Conservation (phyloP, 768 basidiomycete genomes). For the Hygrophoropsis aurantiaca region DNA sequence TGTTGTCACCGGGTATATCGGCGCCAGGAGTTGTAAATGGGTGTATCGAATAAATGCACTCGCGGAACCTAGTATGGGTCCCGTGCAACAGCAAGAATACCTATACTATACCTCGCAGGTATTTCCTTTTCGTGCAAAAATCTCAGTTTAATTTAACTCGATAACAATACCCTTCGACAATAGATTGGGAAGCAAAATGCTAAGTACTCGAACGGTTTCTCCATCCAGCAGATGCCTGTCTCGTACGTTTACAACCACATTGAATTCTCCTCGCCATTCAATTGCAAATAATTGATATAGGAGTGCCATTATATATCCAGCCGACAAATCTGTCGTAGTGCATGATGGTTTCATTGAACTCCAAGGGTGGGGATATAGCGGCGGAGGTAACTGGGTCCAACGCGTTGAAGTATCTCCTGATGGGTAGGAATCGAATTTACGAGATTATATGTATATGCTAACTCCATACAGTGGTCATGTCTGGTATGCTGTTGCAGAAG, state of each 20-base stretch:
- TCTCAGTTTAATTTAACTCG: not conserved
- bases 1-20: slow-evolving; percentile 54
- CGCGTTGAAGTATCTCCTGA: slow-evolving; percentile 55
- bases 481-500: slow-evolving; percentile 48
- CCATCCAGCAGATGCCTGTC: slow-evolving; percentile 58
- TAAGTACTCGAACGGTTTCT: slow-evolving; percentile 54
- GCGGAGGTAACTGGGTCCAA: slow-evolving; percentile 55
- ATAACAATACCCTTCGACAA: not conserved
- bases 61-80: slow-evolving; percentile 46
- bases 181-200: slow-evolving; percentile 55
- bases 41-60: slow-evolving; percentile 52
- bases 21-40: slow-evolving; percentile 56
- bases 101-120: slow-evolving; percentile 52
- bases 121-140: not conserved
- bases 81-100: slow-evolving; percentile 54
- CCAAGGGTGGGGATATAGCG: slow-evolving; percentile 44
- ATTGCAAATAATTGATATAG: slow-evolving; percentile 20
- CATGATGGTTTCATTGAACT: slow-evolving; percentile 49
- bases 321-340: slow-evolving; percentile 44
- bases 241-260: slow-evolving; percentile 37
- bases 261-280: not conserved
- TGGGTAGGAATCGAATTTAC: slow-evolving; percentile 26
- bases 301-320: slow-evolving; percentile 49
- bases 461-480: slow-evolving; percentile 40
- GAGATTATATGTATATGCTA: not conserved